A percentile compares a stretch with the other conserved stretches of the same genome.
phyloP scores from a whole-genome alignment of 495 filamentous ascomycete species.

The Monascus purpureus region DNA sequence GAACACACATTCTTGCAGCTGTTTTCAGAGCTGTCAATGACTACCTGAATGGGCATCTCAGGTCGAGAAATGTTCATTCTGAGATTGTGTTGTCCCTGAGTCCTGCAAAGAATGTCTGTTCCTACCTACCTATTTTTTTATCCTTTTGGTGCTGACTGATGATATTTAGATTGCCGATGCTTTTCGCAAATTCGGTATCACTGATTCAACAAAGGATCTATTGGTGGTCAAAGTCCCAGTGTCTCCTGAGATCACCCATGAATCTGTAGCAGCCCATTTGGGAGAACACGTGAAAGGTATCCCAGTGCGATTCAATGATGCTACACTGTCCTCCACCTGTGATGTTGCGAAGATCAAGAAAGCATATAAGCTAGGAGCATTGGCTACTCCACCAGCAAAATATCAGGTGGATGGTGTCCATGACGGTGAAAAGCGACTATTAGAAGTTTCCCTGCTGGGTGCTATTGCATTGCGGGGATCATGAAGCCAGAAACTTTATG shows the following conservation, averaged over 20 bases:
- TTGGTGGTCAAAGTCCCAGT: conserved; percentile 60
- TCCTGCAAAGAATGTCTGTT: conserved; percentile 68
- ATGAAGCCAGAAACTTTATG: conserved; percentile 10
- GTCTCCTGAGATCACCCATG: conserved; percentile 31
- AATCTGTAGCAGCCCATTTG: conserved; percentile 50
- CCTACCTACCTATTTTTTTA: not conserved
- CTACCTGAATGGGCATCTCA: conserved; percentile 42
- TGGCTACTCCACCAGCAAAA: conserved; percentile 21
- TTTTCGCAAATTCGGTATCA: conserved; percentile 76
- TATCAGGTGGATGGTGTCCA: conserved; percentile 9
- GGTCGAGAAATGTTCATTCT: conserved; percentile 80
- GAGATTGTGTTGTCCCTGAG: conserved; percentile 79
- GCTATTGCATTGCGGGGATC: conserved; percentile 59
- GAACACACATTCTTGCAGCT: conserved; percentile 59
- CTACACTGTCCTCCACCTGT: conserved; percentile 35
- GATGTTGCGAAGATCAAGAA: conserved; percentile 64
- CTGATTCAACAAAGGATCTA: conserved; percentile 50
- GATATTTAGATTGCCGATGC: conserved; percentile 66
- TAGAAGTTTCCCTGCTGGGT: conserved; percentile 51
- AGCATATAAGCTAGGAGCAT: conserved; percentile 61
- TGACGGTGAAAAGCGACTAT: conserved; percentile 27
- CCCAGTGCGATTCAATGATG: conserved; percentile 48
- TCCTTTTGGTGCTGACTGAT: conserved; percentile 9
- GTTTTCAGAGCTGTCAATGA: conserved; percentile 65
- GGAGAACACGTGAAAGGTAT: conserved; percentile 45